phyloP scores from a whole-genome alignment of 2,329 filamentous ascomycete species.

The Fusarium tupiense region DNA sequence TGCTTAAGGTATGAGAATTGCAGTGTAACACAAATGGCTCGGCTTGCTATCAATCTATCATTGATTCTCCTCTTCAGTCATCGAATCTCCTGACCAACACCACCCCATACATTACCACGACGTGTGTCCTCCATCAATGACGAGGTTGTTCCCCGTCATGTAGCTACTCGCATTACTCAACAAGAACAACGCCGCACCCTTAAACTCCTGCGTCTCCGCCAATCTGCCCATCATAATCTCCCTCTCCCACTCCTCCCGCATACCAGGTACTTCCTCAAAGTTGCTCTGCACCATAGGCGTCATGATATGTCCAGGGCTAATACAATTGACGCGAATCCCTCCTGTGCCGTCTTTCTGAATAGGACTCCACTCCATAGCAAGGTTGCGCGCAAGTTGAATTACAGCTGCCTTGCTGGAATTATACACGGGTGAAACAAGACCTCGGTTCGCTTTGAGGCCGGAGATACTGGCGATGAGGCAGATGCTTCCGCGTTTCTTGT shows the following conservation, averaged over 20 bases:
- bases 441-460: conserved; percentile 72
- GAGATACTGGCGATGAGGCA: conserved; percentile 76
- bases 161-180: conserved; percentile 76
- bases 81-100: neutral
- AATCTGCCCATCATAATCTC: conserved; percentile 85
- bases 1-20: rapidly evolving
- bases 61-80: neutral
- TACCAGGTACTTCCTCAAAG: conserved; percentile 79
- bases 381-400: conserved; percentile 74
- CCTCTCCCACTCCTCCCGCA: conserved; percentile 74
- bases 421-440: conserved; percentile 70
- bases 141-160: conserved; percentile 78
- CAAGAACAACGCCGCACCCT: conserved; percentile 77
- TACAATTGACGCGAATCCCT: conserved; percentile 81
- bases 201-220: conserved; percentile 74
- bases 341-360: conserved; percentile 57
- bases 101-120: conserved; percentile 56
- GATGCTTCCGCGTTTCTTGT: conserved; percentile 68
- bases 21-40: neutral
- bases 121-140: conserved; percentile 76
- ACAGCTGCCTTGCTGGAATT: conserved; percentile 83
- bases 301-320: conserved; percentile 82
- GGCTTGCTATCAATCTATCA: neutral
- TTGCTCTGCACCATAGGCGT: conserved; percentile 85
- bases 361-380: conserved; percentile 73